Conservation (phyloP, 2,329 filamentous ascomycete genomes). For the Fusarium globosum region DNA sequence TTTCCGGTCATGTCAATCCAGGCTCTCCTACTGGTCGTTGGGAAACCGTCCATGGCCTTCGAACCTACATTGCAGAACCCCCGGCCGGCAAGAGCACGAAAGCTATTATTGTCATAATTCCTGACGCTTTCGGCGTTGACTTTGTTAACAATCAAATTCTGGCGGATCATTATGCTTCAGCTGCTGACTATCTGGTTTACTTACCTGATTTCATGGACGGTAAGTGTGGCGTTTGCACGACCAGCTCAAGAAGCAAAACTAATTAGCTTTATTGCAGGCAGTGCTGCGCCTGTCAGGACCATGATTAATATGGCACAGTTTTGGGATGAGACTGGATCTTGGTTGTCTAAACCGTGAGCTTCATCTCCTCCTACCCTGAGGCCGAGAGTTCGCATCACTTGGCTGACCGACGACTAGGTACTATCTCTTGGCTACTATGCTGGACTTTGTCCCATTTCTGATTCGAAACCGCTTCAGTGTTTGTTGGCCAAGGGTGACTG, state of each 20-base stretch:
- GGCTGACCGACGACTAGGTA: not conserved
- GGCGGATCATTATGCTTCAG: slow-evolving; percentile 65
- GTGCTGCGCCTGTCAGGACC: not conserved
- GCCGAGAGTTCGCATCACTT: not conserved
- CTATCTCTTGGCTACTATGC: not conserved
- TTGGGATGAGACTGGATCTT: not conserved
- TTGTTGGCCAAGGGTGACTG: slow-evolving; percentile 49
- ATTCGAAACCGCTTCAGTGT: slow-evolving; percentile 45
- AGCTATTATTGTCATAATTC: slow-evolving; percentile 64
- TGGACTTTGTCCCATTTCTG: not conserved
- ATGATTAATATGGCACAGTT: not conserved
- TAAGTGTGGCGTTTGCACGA: not conserved
- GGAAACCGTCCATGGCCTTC: slow-evolving; percentile 59
- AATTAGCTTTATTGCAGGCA: not conserved
- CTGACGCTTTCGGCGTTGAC: slow-evolving; percentile 66
- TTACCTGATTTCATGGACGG: slow-evolving; percentile 66
- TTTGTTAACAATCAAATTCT: slow-evolving; percentile 64
- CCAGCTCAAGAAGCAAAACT: not conserved
- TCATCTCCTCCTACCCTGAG: not conserved
- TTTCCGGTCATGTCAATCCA: slow-evolving; percentile 58
- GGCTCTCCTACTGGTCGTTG: slow-evolving; percentile 58
- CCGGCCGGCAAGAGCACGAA: slow-evolving; percentile 47
- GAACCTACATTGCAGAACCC: slow-evolving; percentile 59
- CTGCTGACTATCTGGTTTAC: slow-evolving; percentile 61
- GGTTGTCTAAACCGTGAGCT: not conserved